These are phyloP conservation scores for Eutrema heterophyllum DNA, from an alignment of 345 rosid species.

Conservation along the genomic window DNA sequence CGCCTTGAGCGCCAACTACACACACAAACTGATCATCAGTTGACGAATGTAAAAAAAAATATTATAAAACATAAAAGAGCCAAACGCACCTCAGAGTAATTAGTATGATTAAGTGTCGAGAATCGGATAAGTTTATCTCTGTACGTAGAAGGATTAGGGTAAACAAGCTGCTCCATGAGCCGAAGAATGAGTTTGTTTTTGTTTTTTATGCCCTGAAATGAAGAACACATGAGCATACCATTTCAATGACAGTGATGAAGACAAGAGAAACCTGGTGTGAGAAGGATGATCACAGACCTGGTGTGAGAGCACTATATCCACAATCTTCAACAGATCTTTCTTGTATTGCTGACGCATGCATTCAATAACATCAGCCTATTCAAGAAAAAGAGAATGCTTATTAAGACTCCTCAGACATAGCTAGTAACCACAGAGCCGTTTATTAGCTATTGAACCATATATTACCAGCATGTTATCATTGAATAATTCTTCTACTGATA, in stretches of 20 bases:
- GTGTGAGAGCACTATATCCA: constrained; percentile 95
- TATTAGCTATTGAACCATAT: not conserved
- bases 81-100: constrained; percentile 77
- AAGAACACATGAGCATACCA: not conserved
- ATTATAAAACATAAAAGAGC: not conserved
- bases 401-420: not conserved
- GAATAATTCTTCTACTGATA: constrained; percentile 84
- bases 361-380: constrained; percentile 95
- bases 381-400: not conserved
- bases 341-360: constrained; percentile 90
- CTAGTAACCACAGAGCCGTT: not conserved
- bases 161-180: constrained; percentile 95
- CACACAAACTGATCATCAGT: not conserved
- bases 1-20: constrained; percentile 91
- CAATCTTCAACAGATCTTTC: constrained; percentile 82
- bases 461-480: constrained; percentile 81
- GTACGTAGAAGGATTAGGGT: constrained; percentile 96
- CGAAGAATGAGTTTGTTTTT: constrained; percentile 82
- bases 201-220: constrained; percentile 72
- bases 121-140: constrained; percentile 88
- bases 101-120: constrained; percentile 82
- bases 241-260: not conserved
- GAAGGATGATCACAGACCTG: constrained; percentile 51
- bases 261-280: not conserved
- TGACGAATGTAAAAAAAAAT: not conserved